A percentile compares a stretch with the other conserved stretches of the same genome.
Evolutionary conservation across 1,139 yeast species (phyloP).

Genomic region (Kluyveromyces sp.): DNA sequence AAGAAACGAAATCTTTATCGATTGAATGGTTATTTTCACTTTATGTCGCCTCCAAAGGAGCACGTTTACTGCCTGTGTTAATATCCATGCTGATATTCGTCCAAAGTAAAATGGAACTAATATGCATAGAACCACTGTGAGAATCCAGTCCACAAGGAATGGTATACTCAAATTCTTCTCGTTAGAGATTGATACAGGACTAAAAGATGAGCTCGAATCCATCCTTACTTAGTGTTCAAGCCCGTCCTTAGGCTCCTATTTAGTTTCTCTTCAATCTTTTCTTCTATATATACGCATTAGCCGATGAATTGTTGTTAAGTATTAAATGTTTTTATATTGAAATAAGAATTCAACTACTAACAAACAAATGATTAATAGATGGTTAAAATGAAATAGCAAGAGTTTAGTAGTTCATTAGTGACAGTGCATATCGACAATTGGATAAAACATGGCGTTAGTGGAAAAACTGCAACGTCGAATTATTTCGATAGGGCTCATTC

Average conservation of each 20-base stretch:
- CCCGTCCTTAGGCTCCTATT: neutral
- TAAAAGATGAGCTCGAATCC: slow-evolving; percentile 16
- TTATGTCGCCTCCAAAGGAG: slow-evolving; percentile 56
- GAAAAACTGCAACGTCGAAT: slow-evolving; percentile 46
- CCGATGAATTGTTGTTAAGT: no score
- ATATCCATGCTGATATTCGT: slow-evolving; percentile 56
- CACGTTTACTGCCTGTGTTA: slow-evolving; percentile 46
- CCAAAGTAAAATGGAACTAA: slow-evolving; percentile 71
- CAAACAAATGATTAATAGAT: no score
- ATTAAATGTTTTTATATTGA: no score
- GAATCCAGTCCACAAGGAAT: slow-evolving; percentile 74
- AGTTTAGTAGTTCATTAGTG: neutral
- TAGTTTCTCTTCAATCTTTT: no score
- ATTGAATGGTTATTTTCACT: slow-evolving; percentile 57
- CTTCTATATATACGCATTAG: no score
- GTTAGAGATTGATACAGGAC: slow-evolving; percentile 15
- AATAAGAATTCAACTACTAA: no score
- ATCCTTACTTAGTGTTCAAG: slow-evolving; percentile 4
- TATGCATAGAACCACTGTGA: slow-evolving; percentile 54
- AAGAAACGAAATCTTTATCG: slow-evolving; percentile 64
- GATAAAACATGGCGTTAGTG: slow-evolving; percentile 47
- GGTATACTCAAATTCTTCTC: slow-evolving; percentile 59
- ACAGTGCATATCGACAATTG: neutral
- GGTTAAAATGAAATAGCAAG: no score
- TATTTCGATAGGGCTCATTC: slow-evolving; percentile 51